These are phyloP conservation scores for Musa itinerans DNA, from an alignment of 176 grass and related monocot genomes.

Conservation along the genomic window DNA sequence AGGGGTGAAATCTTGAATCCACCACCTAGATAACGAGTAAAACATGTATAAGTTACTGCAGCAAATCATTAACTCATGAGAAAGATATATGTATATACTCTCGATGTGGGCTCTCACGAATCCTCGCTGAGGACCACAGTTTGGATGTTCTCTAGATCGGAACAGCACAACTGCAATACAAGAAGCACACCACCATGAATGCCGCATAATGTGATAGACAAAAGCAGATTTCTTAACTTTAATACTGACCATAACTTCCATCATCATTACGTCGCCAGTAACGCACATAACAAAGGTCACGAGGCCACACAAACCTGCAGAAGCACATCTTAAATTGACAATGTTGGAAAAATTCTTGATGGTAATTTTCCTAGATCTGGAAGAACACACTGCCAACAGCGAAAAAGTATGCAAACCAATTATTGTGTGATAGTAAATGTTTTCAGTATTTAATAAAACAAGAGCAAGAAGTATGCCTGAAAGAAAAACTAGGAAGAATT, in stretches of 20 bases:
- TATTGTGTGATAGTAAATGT: too few species aligned
- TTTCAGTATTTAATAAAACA: too few species aligned
- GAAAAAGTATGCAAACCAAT: too few species aligned
- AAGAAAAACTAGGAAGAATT: neutral
- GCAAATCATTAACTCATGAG: neutral
- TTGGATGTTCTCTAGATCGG: conserved; percentile 72
- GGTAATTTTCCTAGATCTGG: too few species aligned
- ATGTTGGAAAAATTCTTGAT: neutral
- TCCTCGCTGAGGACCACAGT: conserved; percentile 58
- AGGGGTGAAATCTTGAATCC: conserved; percentile 92
- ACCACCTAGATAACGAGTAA: conserved; percentile 57
- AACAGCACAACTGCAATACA: conserved; percentile 71
- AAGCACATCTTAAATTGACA: conserved; percentile 7
- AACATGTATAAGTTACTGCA: conserved; percentile 16
- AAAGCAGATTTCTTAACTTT: conserved; percentile 1
- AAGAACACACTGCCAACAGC: too few species aligned
- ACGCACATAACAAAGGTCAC: conserved; percentile 91
- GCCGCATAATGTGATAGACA: neutral
- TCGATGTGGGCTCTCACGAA: conserved; percentile 88
- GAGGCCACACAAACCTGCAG: conserved; percentile 79
- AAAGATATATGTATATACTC: conserved; percentile 41
- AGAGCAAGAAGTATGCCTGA: too few species aligned
- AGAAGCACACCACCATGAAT: neutral
- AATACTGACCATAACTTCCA: conserved; percentile 80
- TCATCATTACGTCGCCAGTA: conserved; percentile 97